Percentiles rank a stretch among this genome's conserved stretches.
Evolutionary conservation across 2,329 filamentous ascomycete species (phyloP).

Genomic region (Simplicillium sp.): DNA sequence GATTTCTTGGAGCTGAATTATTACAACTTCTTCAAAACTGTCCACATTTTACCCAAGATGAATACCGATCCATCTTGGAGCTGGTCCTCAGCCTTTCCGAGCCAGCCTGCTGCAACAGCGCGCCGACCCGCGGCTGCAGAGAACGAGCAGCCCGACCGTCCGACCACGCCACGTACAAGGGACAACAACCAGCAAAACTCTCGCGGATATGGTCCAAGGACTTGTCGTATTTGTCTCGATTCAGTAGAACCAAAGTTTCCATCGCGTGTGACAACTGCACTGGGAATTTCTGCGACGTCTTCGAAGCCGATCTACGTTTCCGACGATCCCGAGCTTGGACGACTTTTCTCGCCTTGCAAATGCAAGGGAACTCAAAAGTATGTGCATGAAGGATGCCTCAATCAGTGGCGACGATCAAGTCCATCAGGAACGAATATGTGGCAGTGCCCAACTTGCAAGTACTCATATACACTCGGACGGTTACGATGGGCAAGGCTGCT

Average conservation of each 20-base stretch:
- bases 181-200: no score
- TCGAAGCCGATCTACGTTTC: slow-evolving; percentile 54
- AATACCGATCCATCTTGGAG: neutral
- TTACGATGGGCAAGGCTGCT: slow-evolving; percentile 66
- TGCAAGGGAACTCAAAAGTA: slow-evolving; percentile 92
- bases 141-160: no score
- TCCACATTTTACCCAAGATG: neutral
- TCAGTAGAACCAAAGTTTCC: slow-evolving; percentile 41
- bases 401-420: slow-evolving; percentile 70
- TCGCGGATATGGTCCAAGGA: slow-evolving; percentile 52
- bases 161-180: no score
- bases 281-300: slow-evolving; percentile 21
- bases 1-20: neutral
- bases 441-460: slow-evolving; percentile 81
- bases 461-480: slow-evolving; percentile 69
- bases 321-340: slow-evolving; percentile 62
- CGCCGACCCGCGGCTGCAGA: no score
- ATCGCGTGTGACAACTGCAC: slow-evolving; percentile 17
- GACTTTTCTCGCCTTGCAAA: slow-evolving; percentile 79
- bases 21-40: neutral
- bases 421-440: slow-evolving; percentile 66
- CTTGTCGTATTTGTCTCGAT: slow-evolving; percentile 87
- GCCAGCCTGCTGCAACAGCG: no score
- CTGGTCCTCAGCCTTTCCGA: no score
- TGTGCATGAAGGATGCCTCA: slow-evolving; percentile 85